Conservation (phyloP, 2,329 filamentous ascomycete genomes). For the Paecilomyces variotii region DNA sequence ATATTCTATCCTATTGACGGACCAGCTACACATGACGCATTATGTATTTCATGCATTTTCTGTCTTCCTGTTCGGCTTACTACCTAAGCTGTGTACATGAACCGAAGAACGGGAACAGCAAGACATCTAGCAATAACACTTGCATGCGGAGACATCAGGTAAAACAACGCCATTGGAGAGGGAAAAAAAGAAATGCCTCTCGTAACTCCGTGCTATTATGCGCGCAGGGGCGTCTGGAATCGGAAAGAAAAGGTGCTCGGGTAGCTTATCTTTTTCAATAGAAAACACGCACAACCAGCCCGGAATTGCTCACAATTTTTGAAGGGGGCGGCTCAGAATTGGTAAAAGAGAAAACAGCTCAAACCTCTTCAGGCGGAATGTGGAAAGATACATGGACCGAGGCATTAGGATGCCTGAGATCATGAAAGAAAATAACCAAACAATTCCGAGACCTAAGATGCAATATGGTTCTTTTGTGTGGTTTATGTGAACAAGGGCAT, state of each 20-base stretch:
- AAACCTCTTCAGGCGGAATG: conserved; percentile 11
- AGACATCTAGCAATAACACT: neutral
- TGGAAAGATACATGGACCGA: conserved; percentile 24
- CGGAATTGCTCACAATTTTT: conserved; percentile 25
- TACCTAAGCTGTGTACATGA: conserved; percentile 8
- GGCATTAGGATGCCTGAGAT: conserved; percentile 20
- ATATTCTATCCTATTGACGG: neutral
- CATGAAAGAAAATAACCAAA: conserved; percentile 30
- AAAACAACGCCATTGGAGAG: conserved; percentile 2
- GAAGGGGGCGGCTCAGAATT: conserved; percentile 13
- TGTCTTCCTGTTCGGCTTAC: conserved; percentile 3
- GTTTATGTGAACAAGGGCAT: conserved; percentile 21
- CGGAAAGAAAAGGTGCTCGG: conserved; percentile 16
- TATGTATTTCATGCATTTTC: conserved; percentile 2
- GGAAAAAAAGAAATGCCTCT: conserved; percentile 4
- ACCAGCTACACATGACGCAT: neutral
- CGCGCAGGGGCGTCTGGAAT: conserved; percentile 8
- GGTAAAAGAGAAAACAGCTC: conserved; percentile 1
- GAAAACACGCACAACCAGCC: conserved; percentile 14
- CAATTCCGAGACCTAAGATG: conserved; percentile 28
- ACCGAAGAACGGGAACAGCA: conserved; percentile 1
- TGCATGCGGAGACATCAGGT: conserved; percentile 1
- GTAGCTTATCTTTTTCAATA: conserved; percentile 14
- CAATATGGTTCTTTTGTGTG: conserved; percentile 28
- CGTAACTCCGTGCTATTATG: conserved; percentile 18